These are phyloP conservation scores for Leptomonas pyrrhocoris DNA, from an alignment of 208 protist genomes.

Conservation along the genomic window DNA sequence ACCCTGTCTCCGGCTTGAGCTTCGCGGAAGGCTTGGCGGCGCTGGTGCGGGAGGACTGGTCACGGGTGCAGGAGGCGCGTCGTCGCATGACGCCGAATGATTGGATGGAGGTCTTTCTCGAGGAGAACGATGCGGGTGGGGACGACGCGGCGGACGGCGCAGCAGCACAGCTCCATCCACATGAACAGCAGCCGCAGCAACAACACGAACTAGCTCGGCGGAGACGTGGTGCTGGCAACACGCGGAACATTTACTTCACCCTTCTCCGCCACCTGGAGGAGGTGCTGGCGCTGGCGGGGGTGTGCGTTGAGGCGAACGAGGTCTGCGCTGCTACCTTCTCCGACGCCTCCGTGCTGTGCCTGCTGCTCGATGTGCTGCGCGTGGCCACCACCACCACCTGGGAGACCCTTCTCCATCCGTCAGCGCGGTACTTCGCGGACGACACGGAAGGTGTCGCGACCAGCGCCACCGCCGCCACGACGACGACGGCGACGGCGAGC, in stretches of 20 bases:
- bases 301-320: conserved; percentile 64
- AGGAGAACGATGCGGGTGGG: neutral
- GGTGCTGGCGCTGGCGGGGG: conserved; percentile 44
- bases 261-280: conserved; percentile 56
- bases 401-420: conserved; percentile 43
- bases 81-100: conserved; percentile 27
- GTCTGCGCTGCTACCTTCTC: conserved; percentile 47
- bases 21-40: conserved; percentile 40
- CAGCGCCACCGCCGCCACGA: no score
- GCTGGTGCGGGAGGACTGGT: conserved; percentile 42
- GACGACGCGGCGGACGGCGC: conserved; percentile 1
- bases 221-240: conserved; percentile 5
- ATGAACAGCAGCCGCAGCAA: no score
- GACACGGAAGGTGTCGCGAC: neutral
- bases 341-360: conserved; percentile 15
- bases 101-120: conserved; percentile 24
- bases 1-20: conserved; percentile 7
- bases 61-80: conserved; percentile 34
- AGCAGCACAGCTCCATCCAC: neutral
- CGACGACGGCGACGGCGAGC: neutral
- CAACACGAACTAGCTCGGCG: neutral
- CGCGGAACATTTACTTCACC: conserved; percentile 37
- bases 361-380: conserved; percentile 45
- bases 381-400: conserved; percentile 35
- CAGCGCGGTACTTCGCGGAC: conserved; percentile 26